Evolutionary conservation across 345 rosid species (phyloP).

Genomic region (Pugionium dolabratum): DNA sequence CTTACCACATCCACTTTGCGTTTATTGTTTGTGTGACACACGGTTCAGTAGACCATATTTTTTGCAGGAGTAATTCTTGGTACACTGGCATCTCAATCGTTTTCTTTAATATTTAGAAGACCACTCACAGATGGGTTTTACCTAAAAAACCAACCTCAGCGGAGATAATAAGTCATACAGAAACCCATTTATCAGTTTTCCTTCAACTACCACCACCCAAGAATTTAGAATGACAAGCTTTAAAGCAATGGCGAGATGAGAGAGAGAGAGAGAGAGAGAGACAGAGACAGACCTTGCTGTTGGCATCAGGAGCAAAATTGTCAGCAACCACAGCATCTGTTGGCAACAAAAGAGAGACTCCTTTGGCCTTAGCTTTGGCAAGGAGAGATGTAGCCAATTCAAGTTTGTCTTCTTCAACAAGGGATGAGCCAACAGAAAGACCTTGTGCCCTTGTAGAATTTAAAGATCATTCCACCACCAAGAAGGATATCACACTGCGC

Average conservation of each 20-base stretch:
- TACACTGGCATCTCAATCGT: not conserved
- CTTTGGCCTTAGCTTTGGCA: slow-evolving; percentile 84
- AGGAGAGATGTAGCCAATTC: slow-evolving; percentile 70
- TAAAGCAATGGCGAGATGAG: not conserved
- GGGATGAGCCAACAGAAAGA: slow-evolving; percentile 69
- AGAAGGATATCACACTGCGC: slow-evolving; percentile 72
- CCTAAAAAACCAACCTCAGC: not conserved
- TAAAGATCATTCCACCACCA: slow-evolving; percentile 97
- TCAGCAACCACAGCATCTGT: slow-evolving; percentile 81
- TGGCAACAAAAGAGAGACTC: slow-evolving; percentile 79
- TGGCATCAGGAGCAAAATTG: slow-evolving; percentile 88
- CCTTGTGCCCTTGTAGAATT: slow-evolving; percentile 97
- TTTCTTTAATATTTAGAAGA: not conserved
- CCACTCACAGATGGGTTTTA: not conserved
- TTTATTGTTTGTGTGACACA: too few relatives aligned
- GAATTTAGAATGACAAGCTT: not conserved
- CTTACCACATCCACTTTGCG: not conserved
- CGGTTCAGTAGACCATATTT: too few relatives aligned
- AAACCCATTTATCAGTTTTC: not conserved
- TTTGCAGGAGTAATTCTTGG: not conserved
- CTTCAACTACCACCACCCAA: not conserved
- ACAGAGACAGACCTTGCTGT: slow-evolving; percentile 63
- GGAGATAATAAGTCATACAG: not conserved
- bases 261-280: not conserved
- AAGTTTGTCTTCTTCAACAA: slow-evolving; percentile 92